Evolutionary conservation across 73 alveolate species (phyloP), one percentile per base, ranked within the genome.

Genomic region (Blepharisma japonicum): DNA sequence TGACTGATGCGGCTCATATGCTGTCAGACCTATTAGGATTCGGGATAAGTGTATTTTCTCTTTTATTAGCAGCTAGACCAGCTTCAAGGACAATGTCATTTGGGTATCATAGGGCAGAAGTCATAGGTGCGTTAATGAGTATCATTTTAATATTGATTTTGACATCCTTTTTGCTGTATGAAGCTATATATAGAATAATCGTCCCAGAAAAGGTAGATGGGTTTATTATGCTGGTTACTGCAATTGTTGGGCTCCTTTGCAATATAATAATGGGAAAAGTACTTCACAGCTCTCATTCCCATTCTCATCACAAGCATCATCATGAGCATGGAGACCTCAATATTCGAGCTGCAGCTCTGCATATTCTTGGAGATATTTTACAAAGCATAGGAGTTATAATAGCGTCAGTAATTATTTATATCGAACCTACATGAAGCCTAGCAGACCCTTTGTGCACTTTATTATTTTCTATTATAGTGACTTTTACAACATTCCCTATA

Each of bases 1-100:
- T 96, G 90, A 90, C 98, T 48, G 99, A 96, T 86, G 97, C 99
- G 7, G 98, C 98, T 7, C 99, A 96, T 89, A 77, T 96, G 80
- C 89, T 91, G 38, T 86, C 98, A 53, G 99, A 96, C 80, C 74
- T 96, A 78, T 83, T 92, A 46, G 99, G 98, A 6, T 94, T 96
- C 81, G 68, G 85, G 20, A 96, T 96, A 78, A 81, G 97, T 4
- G 90, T 96, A 50, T 55, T 87, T 66, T 81, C 98, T 5, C 80
- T 96, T 71, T 82, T 76, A 80, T 80, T 90, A 23, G 90, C 94
- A 55, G 49, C 83, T 47, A 85, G 83, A 66, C 94, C 96, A 0
- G 98, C 99, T 2, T 84, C 94, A 23, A 85, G 87, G 77, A 68
- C 77, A 53, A 79, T 88, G 90, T 86, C 96, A 23, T 93, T 79